Base-by-base conservation (phyloP, 148 eudicot genomes). In the Salicornia ramosissima region DNA sequence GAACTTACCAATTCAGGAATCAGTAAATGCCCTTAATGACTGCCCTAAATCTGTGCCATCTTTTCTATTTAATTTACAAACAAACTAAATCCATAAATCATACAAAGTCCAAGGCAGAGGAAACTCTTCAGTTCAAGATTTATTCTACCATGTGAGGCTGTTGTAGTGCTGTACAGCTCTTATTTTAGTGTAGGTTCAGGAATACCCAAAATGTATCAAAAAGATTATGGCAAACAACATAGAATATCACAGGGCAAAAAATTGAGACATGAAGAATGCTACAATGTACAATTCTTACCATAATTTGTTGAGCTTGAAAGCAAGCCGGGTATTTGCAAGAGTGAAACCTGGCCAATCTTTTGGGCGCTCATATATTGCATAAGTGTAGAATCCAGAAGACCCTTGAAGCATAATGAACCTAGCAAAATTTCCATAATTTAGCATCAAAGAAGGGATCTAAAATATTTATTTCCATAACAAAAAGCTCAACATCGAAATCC, bases 341-440 rank as follows among this genome's bases (percentile, higher is more conserved):
- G 79, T 79, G 73, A 91, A 84, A 59, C 74, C 85, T 43, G 97
- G 97, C 80, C 77, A 82, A 10, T 68, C 85, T 33, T 77, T 60
- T 4, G 75, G 76, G 25, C 82, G 92, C 4, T 91, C 88, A 15
- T 79, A 91, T 19, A 91, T 83, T 25, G 83, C 90, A 54, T 91
- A 91, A 6, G 89, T 77, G 71, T 91, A 91, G 76, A 91, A 81
- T 4, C 97, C 97, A 9, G 95, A 82, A 8, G 80, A 71, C 30
- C 79, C 84, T 24, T 74, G 76, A n/a, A 87, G 88, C 80, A 91
- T 66, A 30, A 89, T 71, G 58, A 71, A 86, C 81, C 96, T 90
- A 30, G 25, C 43, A 55, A 14, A 43, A 18, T 49, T 18, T 21
- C 34, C 54, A 58, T 24, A 34, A 7, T 3, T 52, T 31, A n/a